Percentiles rank a stretch among this genome's conserved stretches.
Evolutionary conservation across 768 basidiomycete species (phyloP).

Genomic region (Botryobasidium botryosum): DNA sequence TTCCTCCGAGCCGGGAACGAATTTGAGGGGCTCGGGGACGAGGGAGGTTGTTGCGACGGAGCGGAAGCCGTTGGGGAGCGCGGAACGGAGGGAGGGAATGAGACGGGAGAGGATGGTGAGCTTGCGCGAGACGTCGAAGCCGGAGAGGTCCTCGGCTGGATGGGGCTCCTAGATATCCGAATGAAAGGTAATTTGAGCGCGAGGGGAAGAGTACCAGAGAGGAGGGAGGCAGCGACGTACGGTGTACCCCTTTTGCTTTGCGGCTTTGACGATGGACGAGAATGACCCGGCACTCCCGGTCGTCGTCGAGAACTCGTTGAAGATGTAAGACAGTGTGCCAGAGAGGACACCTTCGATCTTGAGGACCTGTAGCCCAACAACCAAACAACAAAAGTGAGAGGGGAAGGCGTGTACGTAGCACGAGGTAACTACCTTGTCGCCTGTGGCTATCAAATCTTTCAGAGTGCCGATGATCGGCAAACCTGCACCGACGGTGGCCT

Average conservation of each 20-base stretch:
- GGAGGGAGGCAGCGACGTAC: slow-evolving; percentile 24
- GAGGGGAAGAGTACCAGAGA: too few relatives aligned
- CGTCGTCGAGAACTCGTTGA: slow-evolving; percentile 81
- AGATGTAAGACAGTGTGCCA: slow-evolving; percentile 97
- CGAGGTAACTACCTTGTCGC: slow-evolving; percentile 55
- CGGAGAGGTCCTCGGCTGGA: slow-evolving; percentile 91
- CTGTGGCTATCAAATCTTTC: slow-evolving; percentile 81
- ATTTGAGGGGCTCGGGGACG: slow-evolving; percentile 56
- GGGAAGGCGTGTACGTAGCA: background rate
- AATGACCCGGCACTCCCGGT: slow-evolving; percentile 55
- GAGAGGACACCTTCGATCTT: slow-evolving; percentile 98
- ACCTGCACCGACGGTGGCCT: slow-evolving; percentile 92
- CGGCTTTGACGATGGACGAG: slow-evolving; percentile 75
- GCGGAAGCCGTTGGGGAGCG: slow-evolving; percentile 58
- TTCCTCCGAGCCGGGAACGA: slow-evolving; percentile 49
- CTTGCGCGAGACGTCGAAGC: slow-evolving; percentile 93
- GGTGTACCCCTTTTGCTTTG: slow-evolving; percentile 89
- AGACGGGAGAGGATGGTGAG: slow-evolving; percentile 86
- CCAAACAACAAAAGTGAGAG: too few relatives aligned
- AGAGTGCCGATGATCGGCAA: slow-evolving; percentile 82
- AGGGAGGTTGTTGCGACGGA: slow-evolving; percentile 74
- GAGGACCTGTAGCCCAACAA: slow-evolving; percentile 31
- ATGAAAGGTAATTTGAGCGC: background rate
- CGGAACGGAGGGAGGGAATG: slow-evolving; percentile 32
- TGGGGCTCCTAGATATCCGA: slow-evolving; percentile 64